Base-by-base conservation (phyloP, 2,329 filamentous ascomycete species). In the Colletotrichum karsti region DNA sequence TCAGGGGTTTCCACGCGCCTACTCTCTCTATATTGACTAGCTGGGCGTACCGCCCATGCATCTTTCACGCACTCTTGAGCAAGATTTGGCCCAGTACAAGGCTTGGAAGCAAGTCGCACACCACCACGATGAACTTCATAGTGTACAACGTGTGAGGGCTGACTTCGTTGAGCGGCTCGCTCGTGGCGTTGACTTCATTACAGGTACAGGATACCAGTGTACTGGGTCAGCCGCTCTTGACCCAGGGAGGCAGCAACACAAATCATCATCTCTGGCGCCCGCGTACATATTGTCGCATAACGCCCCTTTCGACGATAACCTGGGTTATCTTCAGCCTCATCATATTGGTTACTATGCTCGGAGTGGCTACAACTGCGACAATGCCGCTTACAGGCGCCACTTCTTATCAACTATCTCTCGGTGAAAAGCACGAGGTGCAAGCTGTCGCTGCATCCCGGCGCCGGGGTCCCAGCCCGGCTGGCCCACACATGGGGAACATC, bases 111-210 rank as follows among this genome's bases (percentile, higher is more conserved):
- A 20, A 53, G 44, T 55, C 46, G 48, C 30, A 46, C 12, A 22
- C 44, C 59, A 20, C 6, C 42, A 39, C 10, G 5, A 44, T 24
- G 22, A 42, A 20, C 9, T 35, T 24, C 13, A n/a, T n/a, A n/a
- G n/a, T 39, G 6, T 33, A 10, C 28, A 63, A 63, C 44, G 44
- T 51, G 44, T 51, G 18, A 67, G 28, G 8, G 6, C 10, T 18
- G 51, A 30, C 30, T 15, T 24, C 22, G 46, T 24, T 20, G 28
- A 18, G 60, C 64, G 64, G n/a, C 60, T 67, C 60, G 37, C 51
- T 22, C 13, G 64, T 67, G 64, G 64, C 64, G 64, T 63, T 22
- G 4, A 42, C 37, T 39, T 20, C 42, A 57, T 67, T 39, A 39
- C 59, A 28, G 28, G n/a, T 39, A 39, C 59, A 28, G 28, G n/a